Percentiles rank a stretch among this genome's conserved stretches.
Conservation (phyloP, 495 filamentous ascomycete genomes). For the Penicillium pulvis region DNA sequence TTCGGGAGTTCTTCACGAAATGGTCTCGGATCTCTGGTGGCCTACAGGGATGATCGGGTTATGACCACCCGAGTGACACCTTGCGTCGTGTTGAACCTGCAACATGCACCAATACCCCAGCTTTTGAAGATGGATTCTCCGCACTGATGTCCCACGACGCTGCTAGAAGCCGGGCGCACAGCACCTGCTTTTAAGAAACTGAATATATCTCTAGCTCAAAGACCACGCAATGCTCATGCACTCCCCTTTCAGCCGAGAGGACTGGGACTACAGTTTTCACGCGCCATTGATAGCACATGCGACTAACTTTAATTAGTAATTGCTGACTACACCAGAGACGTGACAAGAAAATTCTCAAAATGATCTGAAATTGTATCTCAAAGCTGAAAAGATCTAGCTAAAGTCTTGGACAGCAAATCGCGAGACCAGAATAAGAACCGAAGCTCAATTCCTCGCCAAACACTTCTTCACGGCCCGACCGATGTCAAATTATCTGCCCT, state of each 20-base stretch:
- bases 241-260: background rate
- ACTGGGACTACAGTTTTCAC: background rate
- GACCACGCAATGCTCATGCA: background rate
- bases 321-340: background rate
- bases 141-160: background rate
- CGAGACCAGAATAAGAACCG: background rate
- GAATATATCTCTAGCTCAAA: background rate
- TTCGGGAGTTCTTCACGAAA: background rate
- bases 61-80: background rate
- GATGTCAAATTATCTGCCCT: background rate
- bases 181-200: background rate
- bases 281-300: background rate
- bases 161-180: no score
- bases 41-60: background rate
- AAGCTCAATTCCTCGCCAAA: background rate
- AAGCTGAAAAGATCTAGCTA: slow-evolving; percentile 21
- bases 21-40: background rate
- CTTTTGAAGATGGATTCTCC: background rate
- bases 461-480: background rate
- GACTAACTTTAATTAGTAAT: background rate
- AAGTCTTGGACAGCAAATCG: slow-evolving; percentile 23
- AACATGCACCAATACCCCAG: background rate
- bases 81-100: background rate
- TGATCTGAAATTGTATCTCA: slow-evolving; percentile 12
- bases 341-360: slow-evolving; percentile 14